A percentile compares a stretch with the other conserved stretches of the same genome.
phyloP scores from a whole-genome alignment of 148 eudicot species.

The Selenicereus undatus region DNA sequence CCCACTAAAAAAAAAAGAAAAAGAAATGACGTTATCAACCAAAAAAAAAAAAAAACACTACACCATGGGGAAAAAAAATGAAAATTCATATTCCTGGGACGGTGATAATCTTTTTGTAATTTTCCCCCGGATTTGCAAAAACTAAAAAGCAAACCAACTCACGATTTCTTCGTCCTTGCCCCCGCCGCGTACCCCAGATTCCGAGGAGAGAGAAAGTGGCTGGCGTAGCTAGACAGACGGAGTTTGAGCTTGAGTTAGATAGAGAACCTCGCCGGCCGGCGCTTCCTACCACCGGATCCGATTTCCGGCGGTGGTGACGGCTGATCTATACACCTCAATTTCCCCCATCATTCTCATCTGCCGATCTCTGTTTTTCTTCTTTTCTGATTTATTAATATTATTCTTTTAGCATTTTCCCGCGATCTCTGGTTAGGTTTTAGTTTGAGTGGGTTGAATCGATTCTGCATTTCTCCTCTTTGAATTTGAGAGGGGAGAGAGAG shows the following conservation, averaged over 20 bases:
- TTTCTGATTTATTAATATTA: not conserved
- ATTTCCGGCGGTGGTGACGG: constrained; percentile 14
- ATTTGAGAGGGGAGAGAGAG: not conserved
- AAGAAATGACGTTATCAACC: too few relatives aligned
- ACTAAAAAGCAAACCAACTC: not conserved
- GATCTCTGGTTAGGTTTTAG: not conserved
- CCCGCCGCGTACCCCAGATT: constrained; percentile 3
- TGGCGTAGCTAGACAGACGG: not conserved
- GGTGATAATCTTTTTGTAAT: not conserved
- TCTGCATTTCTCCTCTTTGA: constrained; percentile 4
- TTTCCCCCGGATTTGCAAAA: not conserved
- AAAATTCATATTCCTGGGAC: not conserved
- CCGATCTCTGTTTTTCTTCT: not conserved
- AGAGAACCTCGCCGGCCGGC: constrained; percentile 19
- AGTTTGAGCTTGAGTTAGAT: too few relatives aligned
- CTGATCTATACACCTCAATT: not conserved
- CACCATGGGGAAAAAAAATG: not conserved
- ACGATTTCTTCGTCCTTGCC: not conserved
- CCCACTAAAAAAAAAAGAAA: too few relatives aligned
- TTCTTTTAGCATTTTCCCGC: not conserved
- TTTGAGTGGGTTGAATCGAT: not conserved
- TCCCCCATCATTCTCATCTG: not conserved
- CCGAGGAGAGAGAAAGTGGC: constrained; percentile 9
- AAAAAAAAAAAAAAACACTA: not conserved
- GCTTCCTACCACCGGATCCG: not conserved